Conservation (phyloP, 129 eudicot genomes). For the Centaurea solstitialis region DNA sequence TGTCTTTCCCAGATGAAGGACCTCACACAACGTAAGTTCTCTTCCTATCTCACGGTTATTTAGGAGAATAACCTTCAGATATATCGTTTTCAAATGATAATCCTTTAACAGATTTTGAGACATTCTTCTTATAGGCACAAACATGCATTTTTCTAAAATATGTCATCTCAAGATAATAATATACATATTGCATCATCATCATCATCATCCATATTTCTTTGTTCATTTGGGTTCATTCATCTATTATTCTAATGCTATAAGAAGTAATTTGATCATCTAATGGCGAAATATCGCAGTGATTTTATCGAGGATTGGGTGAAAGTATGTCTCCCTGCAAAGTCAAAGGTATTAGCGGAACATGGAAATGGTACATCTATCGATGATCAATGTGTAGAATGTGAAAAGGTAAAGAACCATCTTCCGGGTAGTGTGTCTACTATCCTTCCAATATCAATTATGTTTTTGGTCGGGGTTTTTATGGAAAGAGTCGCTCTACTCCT, state of each 20-base stretch:
- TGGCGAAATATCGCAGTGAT: slow-evolving; percentile 46
- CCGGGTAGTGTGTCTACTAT: background rate
- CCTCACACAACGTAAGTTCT: slow-evolving; percentile 58
- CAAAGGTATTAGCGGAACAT: slow-evolving; percentile 56
- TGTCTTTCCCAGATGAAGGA: slow-evolving; percentile 89
- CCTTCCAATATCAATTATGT: background rate
- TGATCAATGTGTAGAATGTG: slow-evolving; percentile 71
- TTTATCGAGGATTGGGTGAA: slow-evolving; percentile 95
- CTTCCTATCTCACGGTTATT: background rate
- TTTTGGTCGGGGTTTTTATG: background rate
- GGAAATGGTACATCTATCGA: slow-evolving; percentile 33
- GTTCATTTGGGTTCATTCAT: background rate
- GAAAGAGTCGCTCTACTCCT: background rate
- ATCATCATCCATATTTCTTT: background rate
- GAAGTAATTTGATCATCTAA: background rate
- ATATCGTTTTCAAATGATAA: background rate
- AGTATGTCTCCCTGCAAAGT: slow-evolving; percentile 76
- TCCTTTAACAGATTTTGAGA: background rate
- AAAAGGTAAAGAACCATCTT: slow-evolving; percentile 52
- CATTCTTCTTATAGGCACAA: background rate
- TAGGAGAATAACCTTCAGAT: background rate
- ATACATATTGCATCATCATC: background rate
- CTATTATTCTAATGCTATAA: background rate
- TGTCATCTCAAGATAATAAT: background rate
- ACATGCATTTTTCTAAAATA: background rate